Percentiles rank a stretch among this genome's conserved stretches.
Evolutionary conservation across 2,329 filamentous ascomycete species (phyloP).

Genomic region (Cercospora sesami): DNA sequence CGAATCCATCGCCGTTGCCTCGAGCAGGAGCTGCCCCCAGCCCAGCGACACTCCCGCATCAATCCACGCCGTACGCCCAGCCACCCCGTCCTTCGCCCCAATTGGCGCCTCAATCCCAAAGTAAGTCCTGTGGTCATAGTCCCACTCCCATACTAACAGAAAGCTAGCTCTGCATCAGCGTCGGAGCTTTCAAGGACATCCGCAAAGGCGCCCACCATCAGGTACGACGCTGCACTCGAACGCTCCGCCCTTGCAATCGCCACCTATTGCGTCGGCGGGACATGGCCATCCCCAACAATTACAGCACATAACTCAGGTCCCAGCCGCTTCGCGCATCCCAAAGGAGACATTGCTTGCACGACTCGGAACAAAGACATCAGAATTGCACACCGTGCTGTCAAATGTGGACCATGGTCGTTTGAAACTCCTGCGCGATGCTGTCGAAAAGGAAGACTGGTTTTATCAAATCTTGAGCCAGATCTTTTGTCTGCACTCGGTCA

Average conservation of each 20-base stretch:
- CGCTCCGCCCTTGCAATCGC: slow-evolving; percentile 5
- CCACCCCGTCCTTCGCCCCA: not conserved
- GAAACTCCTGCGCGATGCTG: slow-evolving; percentile 59
- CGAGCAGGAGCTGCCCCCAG: not conserved
- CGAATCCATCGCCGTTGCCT: not conserved
- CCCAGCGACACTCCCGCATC: not conserved
- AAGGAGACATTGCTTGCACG: slow-evolving; percentile 11
- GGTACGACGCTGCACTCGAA: not conserved
- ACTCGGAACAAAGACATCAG: slow-evolving; percentile 7
- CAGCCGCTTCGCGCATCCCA: slow-evolving; percentile 19
- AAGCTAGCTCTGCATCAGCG: slow-evolving; percentile 4
- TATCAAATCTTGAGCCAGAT: slow-evolving; percentile 67
- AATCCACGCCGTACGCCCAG: not conserved
- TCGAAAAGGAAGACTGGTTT: slow-evolving; percentile 57
- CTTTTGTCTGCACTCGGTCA: slow-evolving; percentile 58
- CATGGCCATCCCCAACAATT: slow-evolving; percentile 8
- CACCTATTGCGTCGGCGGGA: not conserved
- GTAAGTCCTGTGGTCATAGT: not conserved
- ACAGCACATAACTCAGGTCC: not conserved
- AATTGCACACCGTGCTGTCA: slow-evolving; percentile 2
- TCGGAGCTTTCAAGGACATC: not conserved
- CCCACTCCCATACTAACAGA: not conserved
- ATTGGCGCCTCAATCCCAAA: not conserved
- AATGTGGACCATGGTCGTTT: slow-evolving; percentile 45
- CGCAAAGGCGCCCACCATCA: not conserved